These are phyloP conservation scores for Cyberlindnera petersonii DNA, from an alignment of 805 yeast genomes.

Conservation along the genomic window DNA sequence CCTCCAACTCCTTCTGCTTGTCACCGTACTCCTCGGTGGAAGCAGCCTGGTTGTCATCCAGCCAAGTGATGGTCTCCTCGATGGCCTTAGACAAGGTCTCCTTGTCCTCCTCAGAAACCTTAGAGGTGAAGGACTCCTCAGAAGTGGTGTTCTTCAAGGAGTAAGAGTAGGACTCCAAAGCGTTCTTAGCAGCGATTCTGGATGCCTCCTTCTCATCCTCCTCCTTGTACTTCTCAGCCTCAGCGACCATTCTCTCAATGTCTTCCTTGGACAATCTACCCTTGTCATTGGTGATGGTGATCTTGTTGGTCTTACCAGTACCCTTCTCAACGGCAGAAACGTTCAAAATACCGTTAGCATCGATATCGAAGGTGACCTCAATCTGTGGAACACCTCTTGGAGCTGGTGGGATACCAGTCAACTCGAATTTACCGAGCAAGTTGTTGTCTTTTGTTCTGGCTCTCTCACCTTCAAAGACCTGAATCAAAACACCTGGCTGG, in stretches of 20 bases:
- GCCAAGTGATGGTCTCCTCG: slow-evolving; percentile 85
- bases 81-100: slow-evolving; percentile 72
- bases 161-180: slow-evolving; percentile 92
- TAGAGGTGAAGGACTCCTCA: slow-evolving; percentile 76
- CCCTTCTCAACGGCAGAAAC: slow-evolving; percentile 97
- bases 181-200: slow-evolving; percentile 92
- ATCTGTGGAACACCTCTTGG: slow-evolving; percentile 99
- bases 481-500: slow-evolving; percentile 98
- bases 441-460: slow-evolving; percentile 94
- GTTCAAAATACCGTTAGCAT: slow-evolving; percentile 95
- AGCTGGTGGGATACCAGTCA: slow-evolving; percentile 95
- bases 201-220: slow-evolving; percentile 94
- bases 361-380: slow-evolving; percentile 95
- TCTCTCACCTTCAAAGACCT: slow-evolving; percentile 98
- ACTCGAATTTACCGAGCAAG: slow-evolving; percentile 94
- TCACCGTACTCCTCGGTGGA: slow-evolving; percentile 87
- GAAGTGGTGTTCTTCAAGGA: slow-evolving; percentile 79
- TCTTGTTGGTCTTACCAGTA: slow-evolving; percentile 96
- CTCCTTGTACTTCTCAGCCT: slow-evolving; percentile 96
- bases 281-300: slow-evolving; percentile 97
- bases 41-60: slow-evolving; percentile 91
- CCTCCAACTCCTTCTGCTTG: slow-evolving; percentile 94
- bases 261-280: slow-evolving; percentile 98
- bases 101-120: slow-evolving; percentile 65
- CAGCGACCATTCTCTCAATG: slow-evolving; percentile 95